Conservation (phyloP, 2,329 filamentous ascomycete genomes). For the Sordariomycetes sp. region DNA sequence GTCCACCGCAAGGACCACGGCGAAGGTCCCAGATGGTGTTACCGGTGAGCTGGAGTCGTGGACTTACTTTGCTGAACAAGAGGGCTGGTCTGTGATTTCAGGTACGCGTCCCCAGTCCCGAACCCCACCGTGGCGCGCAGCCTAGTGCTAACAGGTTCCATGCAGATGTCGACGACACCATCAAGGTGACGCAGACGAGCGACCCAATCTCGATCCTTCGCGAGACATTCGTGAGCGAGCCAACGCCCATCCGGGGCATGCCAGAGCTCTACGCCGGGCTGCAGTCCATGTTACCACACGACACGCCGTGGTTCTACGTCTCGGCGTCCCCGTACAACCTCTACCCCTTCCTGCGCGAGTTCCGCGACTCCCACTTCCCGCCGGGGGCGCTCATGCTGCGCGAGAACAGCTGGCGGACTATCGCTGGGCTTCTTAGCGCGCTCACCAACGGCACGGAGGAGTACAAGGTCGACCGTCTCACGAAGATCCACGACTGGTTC, state of each 20-base stretch:
- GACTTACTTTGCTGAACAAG: slow-evolving; percentile 63
- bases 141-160: slow-evolving; percentile 8
- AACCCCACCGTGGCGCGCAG: not conserved
- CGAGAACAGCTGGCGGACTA: slow-evolving; percentile 76
- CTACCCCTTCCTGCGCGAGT: slow-evolving; percentile 73
- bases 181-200: slow-evolving; percentile 80
- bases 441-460: slow-evolving; percentile 72
- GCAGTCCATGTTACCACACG: slow-evolving; percentile 35
- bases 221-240: slow-evolving; percentile 71
- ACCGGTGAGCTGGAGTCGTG: slow-evolving; percentile 50
- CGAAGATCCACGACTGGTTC: slow-evolving; percentile 68
- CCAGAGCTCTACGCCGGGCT: slow-evolving; percentile 69
- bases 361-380: slow-evolving; percentile 61
- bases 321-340: slow-evolving; percentile 92
- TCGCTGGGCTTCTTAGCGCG: slow-evolving; percentile 67
- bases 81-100: slow-evolving; percentile 78
- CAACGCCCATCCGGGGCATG: slow-evolving; percentile 67
- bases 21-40: slow-evolving; percentile 37
- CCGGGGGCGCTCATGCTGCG: slow-evolving; percentile 74
- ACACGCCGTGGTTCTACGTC: slow-evolving; percentile 82
- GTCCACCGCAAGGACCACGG: slow-evolving; percentile 31
- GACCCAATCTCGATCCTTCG: slow-evolving; percentile 71
- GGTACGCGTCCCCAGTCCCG: slow-evolving; percentile 27
- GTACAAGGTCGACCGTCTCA: slow-evolving; percentile 77
- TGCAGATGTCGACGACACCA: slow-evolving; percentile 84